Evolutionary conservation across 2,329 filamentous ascomycete genomes (phyloP).

Genomic region (Malbranchea cinnamomea): DNA sequence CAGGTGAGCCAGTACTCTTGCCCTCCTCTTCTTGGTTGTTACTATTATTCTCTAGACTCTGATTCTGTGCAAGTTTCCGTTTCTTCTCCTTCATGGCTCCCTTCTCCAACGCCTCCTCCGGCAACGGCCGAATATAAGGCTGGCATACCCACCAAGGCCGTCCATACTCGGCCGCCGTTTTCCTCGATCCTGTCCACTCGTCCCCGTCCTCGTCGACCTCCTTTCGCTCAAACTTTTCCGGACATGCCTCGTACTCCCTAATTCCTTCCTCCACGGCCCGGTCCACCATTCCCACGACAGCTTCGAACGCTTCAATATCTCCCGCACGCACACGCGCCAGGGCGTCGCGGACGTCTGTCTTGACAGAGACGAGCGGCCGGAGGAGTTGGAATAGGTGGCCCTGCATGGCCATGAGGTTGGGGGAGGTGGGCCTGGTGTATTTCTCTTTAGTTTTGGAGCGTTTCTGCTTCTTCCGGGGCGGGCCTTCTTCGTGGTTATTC

Average conservation of each 20-base stretch:
- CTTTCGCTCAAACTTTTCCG: constrained; percentile 21
- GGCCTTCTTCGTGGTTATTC: constrained; percentile 29
- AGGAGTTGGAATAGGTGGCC: constrained; percentile 87
- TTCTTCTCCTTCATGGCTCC: constrained; percentile 55
- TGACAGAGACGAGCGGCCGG: constrained; percentile 60
- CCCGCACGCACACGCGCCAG: constrained; percentile 54
- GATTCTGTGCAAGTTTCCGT: constrained; percentile 7
- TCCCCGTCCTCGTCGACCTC: constrained; percentile 20
- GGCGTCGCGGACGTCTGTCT: constrained; percentile 75
- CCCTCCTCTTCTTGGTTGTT: not conserved
- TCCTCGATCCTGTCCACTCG: constrained; percentile 34
- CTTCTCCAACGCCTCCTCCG: constrained; percentile 72
- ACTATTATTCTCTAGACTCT: not conserved
- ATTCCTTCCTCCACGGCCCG: constrained; percentile 57
- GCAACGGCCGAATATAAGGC: constrained; percentile 71
- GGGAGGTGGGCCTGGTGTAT: constrained; percentile 35
- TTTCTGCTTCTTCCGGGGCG: constrained; percentile 35
- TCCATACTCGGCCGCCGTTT: constrained; percentile 56
- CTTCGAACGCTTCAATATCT: constrained; percentile 63
- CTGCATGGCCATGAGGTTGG: constrained; percentile 69
- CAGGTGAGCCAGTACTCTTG: not conserved
- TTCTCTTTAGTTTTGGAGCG: constrained; percentile 26
- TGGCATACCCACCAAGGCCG: constrained; percentile 85
- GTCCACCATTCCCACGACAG: constrained; percentile 62
- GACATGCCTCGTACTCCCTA: constrained; percentile 44